Evolutionary conservation across 805 yeast species (phyloP).

Genomic region (Candida coleopterorum): DNA sequence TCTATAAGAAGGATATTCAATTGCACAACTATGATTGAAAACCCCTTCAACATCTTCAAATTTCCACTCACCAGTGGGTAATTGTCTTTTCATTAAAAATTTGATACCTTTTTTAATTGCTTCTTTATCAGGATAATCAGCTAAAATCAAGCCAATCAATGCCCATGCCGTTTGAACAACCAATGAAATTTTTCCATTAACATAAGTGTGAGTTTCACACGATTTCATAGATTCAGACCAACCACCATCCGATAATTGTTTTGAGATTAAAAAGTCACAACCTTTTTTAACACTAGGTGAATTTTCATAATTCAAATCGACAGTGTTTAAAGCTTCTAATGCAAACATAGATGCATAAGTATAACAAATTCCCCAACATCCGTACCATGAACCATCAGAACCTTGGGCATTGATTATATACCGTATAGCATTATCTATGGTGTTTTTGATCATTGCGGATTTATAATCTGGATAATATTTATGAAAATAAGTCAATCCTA

Average conservation of each 20-base stretch:
- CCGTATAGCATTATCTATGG: slow-evolving; percentile 68
- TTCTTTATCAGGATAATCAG: slow-evolving; percentile 67
- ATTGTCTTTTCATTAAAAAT: slow-evolving; percentile 63
- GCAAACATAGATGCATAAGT: slow-evolving; percentile 99
- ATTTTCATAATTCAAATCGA: slow-evolving; percentile 58
- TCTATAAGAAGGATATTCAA: slow-evolving; percentile 92
- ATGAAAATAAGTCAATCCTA: slow-evolving; percentile 79
- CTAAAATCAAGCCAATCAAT: slow-evolving; percentile 71
- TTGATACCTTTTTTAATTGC: slow-evolving; percentile 61
- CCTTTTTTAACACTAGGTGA: slow-evolving; percentile 63
- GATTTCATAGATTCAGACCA: slow-evolving; percentile 97
- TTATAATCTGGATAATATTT: slow-evolving; percentile 61
- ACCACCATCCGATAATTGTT: slow-evolving; percentile 87
- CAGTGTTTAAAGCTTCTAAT: slow-evolving; percentile 77
- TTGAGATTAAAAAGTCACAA: slow-evolving; percentile 74
- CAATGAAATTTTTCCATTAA: slow-evolving; percentile 57
- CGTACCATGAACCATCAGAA: slow-evolving; percentile 94
- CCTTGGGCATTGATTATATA: slow-evolving; percentile 69
- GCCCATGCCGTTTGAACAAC: slow-evolving; percentile 96
- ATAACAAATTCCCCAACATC: slow-evolving; percentile 96
- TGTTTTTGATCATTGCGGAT: slow-evolving; percentile 55
- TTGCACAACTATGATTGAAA: slow-evolving; percentile 85
- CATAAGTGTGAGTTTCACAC: slow-evolving; percentile 75
- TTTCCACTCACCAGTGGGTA: slow-evolving; percentile 75
- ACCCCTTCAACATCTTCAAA: slow-evolving; percentile 91